phyloP scores from a whole-genome alignment of 208 protist genomes.

The Jaenimonas drosophilae region DNA sequence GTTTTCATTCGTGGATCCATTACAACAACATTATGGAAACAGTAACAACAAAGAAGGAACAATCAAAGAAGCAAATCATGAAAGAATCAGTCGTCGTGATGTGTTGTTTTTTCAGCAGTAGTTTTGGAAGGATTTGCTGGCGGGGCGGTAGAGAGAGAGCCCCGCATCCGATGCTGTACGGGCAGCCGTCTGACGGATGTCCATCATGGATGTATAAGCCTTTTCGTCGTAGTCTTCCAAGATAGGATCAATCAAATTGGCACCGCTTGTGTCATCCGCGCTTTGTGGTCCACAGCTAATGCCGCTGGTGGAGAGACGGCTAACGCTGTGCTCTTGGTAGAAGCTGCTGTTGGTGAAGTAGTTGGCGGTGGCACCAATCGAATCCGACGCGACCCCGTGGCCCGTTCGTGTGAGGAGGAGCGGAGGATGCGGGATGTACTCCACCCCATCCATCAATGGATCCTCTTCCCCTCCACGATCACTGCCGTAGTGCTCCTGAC shows the following conservation, averaged over 20 bases:
- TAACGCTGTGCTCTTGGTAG: neutral
- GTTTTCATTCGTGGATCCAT: too few species aligned
- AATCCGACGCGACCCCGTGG: neutral
- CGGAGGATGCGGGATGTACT: neutral
- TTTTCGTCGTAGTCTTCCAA: constrained; percentile 16
- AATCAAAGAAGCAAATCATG: too few species aligned
- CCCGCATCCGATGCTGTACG: constrained; percentile 2
- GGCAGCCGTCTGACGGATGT: constrained; percentile 3
- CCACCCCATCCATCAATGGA: neutral
- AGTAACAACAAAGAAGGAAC: too few species aligned
- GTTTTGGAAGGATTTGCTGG: too few species aligned
- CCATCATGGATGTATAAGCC: constrained; percentile 9
- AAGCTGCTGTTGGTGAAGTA: neutral
- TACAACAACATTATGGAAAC: too few species aligned
- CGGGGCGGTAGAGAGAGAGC: too few species aligned
- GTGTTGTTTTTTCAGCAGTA: too few species aligned
- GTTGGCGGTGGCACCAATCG: neutral
- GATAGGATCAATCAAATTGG: constrained; percentile 3
- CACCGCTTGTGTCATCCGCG: neutral
- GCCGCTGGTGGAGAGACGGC: neutral
- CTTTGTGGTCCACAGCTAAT: too few species aligned
- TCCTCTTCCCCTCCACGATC: constrained; percentile 10
- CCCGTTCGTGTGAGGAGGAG: too few species aligned
- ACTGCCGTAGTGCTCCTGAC: constrained; percentile 47
- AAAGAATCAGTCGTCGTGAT: too few species aligned